Conservation (phyloP, 2,329 filamentous ascomycete species). For the Karstenula rhodostoma region DNA sequence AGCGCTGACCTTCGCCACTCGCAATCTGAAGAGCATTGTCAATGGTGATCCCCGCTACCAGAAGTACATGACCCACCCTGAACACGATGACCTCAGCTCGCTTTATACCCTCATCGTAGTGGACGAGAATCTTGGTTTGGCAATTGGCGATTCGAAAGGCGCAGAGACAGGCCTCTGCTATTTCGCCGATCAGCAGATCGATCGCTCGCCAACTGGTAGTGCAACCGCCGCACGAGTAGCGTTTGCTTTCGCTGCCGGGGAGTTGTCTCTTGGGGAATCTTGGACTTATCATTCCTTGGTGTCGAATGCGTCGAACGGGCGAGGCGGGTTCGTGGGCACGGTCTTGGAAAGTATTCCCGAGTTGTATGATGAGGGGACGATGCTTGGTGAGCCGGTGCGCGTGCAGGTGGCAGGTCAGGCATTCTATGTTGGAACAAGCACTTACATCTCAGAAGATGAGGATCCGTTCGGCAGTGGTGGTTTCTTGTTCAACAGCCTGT, state of each 20-base stretch:
- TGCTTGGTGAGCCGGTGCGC: conserved; percentile 14
- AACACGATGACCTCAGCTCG: conserved; percentile 44
- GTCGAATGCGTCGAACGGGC: conserved; percentile 21
- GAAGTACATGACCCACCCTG: conserved; percentile 40
- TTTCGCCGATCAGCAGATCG: conserved; percentile 58
- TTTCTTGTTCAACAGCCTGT: conserved; percentile 22
- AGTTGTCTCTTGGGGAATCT: conserved; percentile 18
- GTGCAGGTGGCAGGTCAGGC: conserved; percentile 26
- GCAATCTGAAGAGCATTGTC: conserved; percentile 44
- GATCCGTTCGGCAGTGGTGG: conserved; percentile 22
- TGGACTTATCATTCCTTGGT: conserved; percentile 33
- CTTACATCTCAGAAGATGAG: conserved; percentile 22
- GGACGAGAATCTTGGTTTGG: conserved; percentile 41
- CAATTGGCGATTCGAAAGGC: conserved; percentile 26
- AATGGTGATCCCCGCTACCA: conserved; percentile 23
- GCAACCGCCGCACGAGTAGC: conserved; percentile 43
- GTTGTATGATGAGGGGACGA: conserved; percentile 15
- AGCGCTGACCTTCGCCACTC: conserved; percentile 43
- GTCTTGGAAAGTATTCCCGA: conserved; percentile 19
- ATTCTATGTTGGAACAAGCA: conserved; percentile 24
- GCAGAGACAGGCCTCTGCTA: conserved; percentile 56
- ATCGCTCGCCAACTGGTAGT: conserved; percentile 52
- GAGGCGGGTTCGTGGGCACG: conserved; percentile 23
- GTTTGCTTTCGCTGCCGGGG: conserved; percentile 24
- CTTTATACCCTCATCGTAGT: conserved; percentile 52